Evolutionary conservation across 2,329 filamentous ascomycete species (phyloP), one percentile per base, ranked within the genome.

Genomic region (Albophoma yamanashiensis): DNA sequence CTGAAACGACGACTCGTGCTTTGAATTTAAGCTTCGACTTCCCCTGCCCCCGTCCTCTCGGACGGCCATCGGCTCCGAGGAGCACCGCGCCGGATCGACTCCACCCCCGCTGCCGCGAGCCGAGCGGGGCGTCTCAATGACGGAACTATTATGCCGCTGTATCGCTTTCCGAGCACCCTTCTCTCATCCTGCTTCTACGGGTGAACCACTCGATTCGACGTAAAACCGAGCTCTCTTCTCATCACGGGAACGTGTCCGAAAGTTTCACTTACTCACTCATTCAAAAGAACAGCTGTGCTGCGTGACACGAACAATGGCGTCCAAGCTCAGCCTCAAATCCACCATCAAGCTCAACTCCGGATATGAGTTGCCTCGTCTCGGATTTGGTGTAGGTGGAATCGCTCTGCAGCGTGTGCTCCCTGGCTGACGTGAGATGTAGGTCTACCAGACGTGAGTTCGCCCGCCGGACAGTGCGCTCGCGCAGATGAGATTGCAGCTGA

Each of bases 311-410:
- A 64, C 17, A 56, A 83, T 83, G 81, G 70, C 79, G 3, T 67
- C 76, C 39, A 71, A 70, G 57, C 73, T 82, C 60, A 76, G 65
- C 14, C 69, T 83, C 61, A 68, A 75, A 55, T 82, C 79, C 8
- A 77, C 74, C 20, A 64, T 78, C 66, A 83, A 81, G 74, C 76
- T 84, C 60, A 79, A 78, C 66, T 84, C 78, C 67, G 82, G 82
- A 65, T 75, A 81, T 62, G 75, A 79, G 58, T 75, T 84, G 2
- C 82, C 82, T 1, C 71, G 73, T 11, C 70, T 84, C 25, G 82
- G 82, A 55, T 84, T 79, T 62, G 82, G 82, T 58, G 81, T 83
- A 73, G 66, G 80, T 73, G 20, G 14, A 27, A 34, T 17, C 56
- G 47, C 56, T 43, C 42, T 43, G 2, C 4, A 20, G 6, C 15